Evolutionary conservation across 352 stramenopile species (phyloP).

Genomic region (Aphanomyces invadans): DNA sequence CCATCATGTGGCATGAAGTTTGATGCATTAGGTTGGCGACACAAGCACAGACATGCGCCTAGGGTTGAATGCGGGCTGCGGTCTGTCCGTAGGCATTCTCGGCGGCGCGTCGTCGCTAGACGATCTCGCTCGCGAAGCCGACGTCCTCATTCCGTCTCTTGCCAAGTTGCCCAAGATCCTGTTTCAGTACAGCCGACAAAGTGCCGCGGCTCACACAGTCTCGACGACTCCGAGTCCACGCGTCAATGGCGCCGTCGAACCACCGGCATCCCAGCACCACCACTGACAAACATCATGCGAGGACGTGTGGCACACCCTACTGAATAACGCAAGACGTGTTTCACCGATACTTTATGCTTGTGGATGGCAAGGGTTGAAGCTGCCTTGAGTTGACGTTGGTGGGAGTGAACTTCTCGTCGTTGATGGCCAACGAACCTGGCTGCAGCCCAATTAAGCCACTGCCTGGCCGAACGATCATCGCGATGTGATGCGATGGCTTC

Average conservation of each 20-base stretch:
- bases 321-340: no score
- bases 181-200: conserved; percentile 78
- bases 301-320: no score
- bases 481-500: neutral
- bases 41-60: conserved; percentile 80
- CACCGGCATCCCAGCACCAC: neutral
- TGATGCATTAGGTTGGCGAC: conserved; percentile 40
- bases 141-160: conserved; percentile 75
- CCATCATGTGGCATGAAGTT: neutral
- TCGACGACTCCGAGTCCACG: no score
- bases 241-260: neutral
- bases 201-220: conserved; percentile 15
- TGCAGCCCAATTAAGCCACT: conserved; percentile 1
- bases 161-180: conserved; percentile 70
- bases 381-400: neutral
- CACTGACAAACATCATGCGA: neutral
- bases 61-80: conserved; percentile 66
- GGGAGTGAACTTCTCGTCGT: neutral
- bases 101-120: conserved; percentile 72
- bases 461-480: neutral
- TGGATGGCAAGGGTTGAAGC: neutral
- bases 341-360: neutral
- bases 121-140: conserved; percentile 70
- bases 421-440: neutral
- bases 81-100: conserved; percentile 67